phyloP scores from a whole-genome alignment of 1,284 basidiomycete genomes.

The Trichosporon ovoides region DNA sequence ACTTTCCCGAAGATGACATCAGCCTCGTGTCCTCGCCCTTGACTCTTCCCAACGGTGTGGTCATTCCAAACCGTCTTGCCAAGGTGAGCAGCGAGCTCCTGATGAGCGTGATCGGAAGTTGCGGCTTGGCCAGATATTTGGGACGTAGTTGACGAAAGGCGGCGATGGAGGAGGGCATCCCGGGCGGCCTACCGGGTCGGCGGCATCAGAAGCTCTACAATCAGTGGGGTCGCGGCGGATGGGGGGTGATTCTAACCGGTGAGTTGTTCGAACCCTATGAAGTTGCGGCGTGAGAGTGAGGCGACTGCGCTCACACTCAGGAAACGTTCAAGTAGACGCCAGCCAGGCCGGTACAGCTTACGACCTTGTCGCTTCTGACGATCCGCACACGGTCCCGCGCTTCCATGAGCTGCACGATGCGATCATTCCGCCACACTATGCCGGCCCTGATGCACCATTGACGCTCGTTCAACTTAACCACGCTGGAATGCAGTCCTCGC shows the following conservation, averaged over 20 bases:
- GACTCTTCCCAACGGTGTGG: constrained; percentile 56
- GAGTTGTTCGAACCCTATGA: constrained; percentile 8
- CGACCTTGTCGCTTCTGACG: constrained; percentile 63
- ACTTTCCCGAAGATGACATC: constrained; percentile 21
- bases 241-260: constrained; percentile 85
- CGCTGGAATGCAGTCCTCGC: constrained; percentile 75
- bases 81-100: constrained; percentile 46
- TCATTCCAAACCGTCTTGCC: constrained; percentile 52
- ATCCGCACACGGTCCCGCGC: constrained; percentile 44
- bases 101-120: background rate
- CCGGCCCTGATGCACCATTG: constrained; percentile 19
- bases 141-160: constrained; percentile 52
- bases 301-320: constrained; percentile 28
- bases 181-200: constrained; percentile 67
- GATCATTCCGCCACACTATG: constrained; percentile 51
- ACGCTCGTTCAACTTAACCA: constrained; percentile 75
- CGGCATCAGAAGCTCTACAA: constrained; percentile 65
- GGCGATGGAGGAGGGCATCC: constrained; percentile 76
- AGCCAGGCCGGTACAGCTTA: constrained; percentile 72
- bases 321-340: constrained; percentile 73
- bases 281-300: background rate
- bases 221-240: constrained; percentile 68
- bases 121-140: background rate
- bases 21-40: constrained; percentile 50
- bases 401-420: constrained; percentile 56